Evolutionary conservation across 371 early-diverging fungal genomes (phyloP).

Genomic region (Chytridiales sp.): DNA sequence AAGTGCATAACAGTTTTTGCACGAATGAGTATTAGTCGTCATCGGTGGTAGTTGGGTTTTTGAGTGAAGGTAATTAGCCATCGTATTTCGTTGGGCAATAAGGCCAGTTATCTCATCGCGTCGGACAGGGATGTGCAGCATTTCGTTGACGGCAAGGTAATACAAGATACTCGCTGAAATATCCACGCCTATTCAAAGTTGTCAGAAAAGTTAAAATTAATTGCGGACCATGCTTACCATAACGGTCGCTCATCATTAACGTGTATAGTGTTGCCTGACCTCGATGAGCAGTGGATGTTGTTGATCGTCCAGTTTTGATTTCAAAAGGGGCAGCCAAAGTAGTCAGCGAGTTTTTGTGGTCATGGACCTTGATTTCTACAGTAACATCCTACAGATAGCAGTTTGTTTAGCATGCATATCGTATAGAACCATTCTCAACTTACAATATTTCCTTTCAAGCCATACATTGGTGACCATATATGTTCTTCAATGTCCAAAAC

Average conservation of each 20-base stretch:
- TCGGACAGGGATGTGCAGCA: conserved; percentile 60
- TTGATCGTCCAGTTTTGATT: conserved; percentile 79
- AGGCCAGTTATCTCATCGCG: conserved; percentile 70
- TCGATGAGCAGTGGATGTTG: conserved; percentile 60
- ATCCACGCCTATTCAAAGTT: conserved; percentile 50
- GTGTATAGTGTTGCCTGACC: conserved; percentile 88
- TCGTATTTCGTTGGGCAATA: conserved; percentile 70
- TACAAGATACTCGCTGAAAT: conserved; percentile 72
- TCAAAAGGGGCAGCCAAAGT: conserved; percentile 74
- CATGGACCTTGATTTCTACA: conserved; percentile 16
- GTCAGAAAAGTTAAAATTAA: conserved; percentile 2
- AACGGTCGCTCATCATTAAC: conserved; percentile 81
- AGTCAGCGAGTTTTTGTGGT: background rate
- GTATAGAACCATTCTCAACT: too few relatives aligned
- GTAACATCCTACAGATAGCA: too few relatives aligned
- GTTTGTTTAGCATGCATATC: too few relatives aligned
- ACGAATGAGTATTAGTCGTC: conserved; percentile 61
- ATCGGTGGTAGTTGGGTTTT: conserved; percentile 67
- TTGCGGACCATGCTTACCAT: conserved; percentile 51
- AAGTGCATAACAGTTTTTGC: conserved; percentile 67
- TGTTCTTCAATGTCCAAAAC: conserved; percentile 89
- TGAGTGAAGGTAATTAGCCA: conserved; percentile 50
- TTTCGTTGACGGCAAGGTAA: conserved; percentile 67
- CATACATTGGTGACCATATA: conserved; percentile 88
- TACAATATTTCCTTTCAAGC: conserved; percentile 91